phyloP scores from a whole-genome alignment of 2,329 filamentous ascomycete genomes.

The Venturiaceae sp. region DNA sequence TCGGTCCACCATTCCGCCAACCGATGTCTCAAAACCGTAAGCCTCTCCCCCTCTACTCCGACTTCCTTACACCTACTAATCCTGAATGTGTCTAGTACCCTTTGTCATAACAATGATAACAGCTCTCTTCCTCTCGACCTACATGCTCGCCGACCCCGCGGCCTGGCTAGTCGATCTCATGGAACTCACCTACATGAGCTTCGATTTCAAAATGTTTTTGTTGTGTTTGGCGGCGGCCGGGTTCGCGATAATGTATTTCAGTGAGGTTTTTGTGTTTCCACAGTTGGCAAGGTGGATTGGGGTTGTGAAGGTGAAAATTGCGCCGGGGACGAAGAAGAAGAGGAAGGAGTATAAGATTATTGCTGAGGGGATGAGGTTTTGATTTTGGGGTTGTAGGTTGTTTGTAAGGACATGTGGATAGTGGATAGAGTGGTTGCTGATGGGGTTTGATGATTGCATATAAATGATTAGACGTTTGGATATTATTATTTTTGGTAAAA shows the following conservation, averaged over 20 bases:
- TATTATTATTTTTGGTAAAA: too few relatives aligned
- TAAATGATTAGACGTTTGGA: too few relatives aligned
- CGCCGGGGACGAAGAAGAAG: constrained; percentile 2
- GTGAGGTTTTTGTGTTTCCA: constrained; percentile 64
- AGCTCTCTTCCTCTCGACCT: constrained; percentile 57
- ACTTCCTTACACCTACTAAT: constrained; percentile 14
- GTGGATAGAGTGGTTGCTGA: background rate
- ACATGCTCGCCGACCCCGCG: constrained; percentile 73
- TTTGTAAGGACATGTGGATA: background rate
- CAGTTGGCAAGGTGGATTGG: constrained; percentile 5
- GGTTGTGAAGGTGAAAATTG: background rate
- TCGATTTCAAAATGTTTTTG: constrained; percentile 63
- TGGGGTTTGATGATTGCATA: background rate
- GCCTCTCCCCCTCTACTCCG: constrained; percentile 21
- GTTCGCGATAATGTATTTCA: constrained; percentile 58
- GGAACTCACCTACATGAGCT: constrained; percentile 72
- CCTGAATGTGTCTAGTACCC: constrained; percentile 52
- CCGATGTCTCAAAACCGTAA: constrained; percentile 68
- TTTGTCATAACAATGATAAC: constrained; percentile 70
- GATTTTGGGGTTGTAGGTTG: background rate
- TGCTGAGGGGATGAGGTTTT: constrained; percentile 13
- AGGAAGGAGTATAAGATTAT: constrained; percentile 6
- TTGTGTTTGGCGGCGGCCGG: constrained; percentile 60
- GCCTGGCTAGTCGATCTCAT: constrained; percentile 63
- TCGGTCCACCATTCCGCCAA: constrained; percentile 84